Percentiles rank a stretch among this genome's conserved stretches.
Evolutionary conservation across 371 early-diverging fungal genomes (phyloP).

Genomic region (Saksenaea vasiformis): DNA sequence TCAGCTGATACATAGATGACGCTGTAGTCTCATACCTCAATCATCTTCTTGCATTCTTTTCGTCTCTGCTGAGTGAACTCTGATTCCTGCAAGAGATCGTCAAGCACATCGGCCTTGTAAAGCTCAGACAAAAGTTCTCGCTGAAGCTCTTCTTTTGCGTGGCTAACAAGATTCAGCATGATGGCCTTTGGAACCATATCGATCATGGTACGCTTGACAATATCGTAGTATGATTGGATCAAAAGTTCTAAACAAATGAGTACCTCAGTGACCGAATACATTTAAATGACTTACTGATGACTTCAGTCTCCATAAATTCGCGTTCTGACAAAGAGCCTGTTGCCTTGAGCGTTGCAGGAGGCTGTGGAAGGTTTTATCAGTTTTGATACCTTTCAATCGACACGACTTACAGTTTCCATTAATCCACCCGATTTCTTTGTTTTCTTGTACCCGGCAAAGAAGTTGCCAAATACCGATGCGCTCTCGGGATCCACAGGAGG

Average conservation of each 20-base stretch:
- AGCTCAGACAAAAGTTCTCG: constrained; percentile 93
- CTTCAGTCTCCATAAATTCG: constrained; percentile 96
- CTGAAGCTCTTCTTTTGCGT: constrained; percentile 93
- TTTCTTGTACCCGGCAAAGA: constrained; percentile 83
- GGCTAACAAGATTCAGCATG: constrained; percentile 94
- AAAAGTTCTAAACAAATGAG: constrained; percentile 68
- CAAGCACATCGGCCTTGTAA: constrained; percentile 91
- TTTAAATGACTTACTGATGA: constrained; percentile 77
- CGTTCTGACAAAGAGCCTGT: constrained; percentile 94
- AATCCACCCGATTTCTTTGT: constrained; percentile 50
- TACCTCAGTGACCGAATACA: neutral
- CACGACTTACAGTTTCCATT: constrained; percentile 71
- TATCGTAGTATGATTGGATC: constrained; percentile 95
- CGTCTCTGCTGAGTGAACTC: constrained; percentile 90
- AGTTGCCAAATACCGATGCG: constrained; percentile 93
- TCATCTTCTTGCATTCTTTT: constrained; percentile 97
- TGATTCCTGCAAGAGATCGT: constrained; percentile 93
- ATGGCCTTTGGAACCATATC: constrained; percentile 99
- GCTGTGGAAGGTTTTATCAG: constrained; percentile 42
- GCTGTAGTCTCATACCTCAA: constrained; percentile 58
- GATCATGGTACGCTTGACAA: constrained; percentile 96
- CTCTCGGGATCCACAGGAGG: constrained; percentile 31
- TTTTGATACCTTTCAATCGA: neutral
- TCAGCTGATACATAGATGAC: neutral
- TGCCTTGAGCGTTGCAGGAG: constrained; percentile 94